Conservation (phyloP, 2,329 filamentous ascomycete species). For the Teratosphaeria viscida region DNA sequence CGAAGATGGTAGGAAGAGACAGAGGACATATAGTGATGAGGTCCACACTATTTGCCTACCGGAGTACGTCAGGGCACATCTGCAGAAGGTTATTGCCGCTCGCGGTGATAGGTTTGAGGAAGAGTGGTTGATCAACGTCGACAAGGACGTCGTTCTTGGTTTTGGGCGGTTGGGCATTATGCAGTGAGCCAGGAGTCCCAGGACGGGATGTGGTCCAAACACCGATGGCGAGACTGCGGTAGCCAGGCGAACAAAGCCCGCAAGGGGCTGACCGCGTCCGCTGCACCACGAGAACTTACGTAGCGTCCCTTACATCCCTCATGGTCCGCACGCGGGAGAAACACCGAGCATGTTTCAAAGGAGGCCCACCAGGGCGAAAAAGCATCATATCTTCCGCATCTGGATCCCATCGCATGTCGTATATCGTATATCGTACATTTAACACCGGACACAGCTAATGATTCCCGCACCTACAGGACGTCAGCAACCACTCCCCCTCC, state of each 20-base stretch:
- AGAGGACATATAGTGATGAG: conserved; percentile 50
- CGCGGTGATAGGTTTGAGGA: conserved; percentile 58
- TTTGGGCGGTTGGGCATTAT: conserved; percentile 40
- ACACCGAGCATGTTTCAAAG: background rate
- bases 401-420: background rate
- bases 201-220: background rate
- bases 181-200: conserved; percentile 5
- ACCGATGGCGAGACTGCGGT: background rate
- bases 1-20: conserved; percentile 37
- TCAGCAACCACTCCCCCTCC: background rate
- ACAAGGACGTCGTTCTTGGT: conserved; percentile 57
- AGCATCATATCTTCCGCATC: too few relatives aligned
- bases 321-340: background rate
- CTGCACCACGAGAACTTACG: background rate
- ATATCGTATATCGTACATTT: background rate
- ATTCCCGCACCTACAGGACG: background rate
- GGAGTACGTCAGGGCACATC: conserved; percentile 51
- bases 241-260: background rate
- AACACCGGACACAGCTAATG: background rate
- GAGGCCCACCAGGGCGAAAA: background rate
- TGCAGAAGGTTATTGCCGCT: conserved; percentile 48
- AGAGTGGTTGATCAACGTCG: conserved; percentile 63
- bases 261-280: background rate
- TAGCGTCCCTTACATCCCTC: background rate
- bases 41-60: conserved; percentile 57